These are phyloP conservation scores for Populus nigra DNA, from an alignment of 345 rosid species.

Conservation along the genomic window DNA sequence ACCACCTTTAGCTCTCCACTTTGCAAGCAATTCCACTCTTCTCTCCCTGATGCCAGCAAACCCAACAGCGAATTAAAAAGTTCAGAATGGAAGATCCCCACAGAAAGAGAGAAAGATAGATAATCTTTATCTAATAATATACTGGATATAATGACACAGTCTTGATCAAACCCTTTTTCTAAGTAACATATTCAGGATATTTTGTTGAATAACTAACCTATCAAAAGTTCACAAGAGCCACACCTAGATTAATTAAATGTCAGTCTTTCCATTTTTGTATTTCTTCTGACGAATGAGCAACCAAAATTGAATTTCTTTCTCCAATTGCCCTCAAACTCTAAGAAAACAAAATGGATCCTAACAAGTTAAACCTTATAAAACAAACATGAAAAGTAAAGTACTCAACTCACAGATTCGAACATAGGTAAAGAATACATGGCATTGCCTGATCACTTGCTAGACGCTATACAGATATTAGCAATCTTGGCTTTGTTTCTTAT, in stretches of 20 bases:
- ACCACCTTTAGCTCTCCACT: constrained; percentile 95
- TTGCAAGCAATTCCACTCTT: constrained; percentile 69
- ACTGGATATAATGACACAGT: neutral
- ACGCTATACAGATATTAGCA: neutral
- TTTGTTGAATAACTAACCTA: neutral
- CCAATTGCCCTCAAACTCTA: neutral
- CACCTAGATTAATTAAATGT: neutral
- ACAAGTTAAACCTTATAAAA: neutral
- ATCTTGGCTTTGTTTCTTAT: neutral
- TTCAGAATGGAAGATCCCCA: neutral
- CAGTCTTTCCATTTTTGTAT: neutral
- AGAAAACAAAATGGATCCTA: neutral
- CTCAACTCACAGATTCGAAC: neutral
- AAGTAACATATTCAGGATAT: neutral
- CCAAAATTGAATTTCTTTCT: neutral
- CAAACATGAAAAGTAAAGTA: neutral
- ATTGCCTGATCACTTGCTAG: neutral
- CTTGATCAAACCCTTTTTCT: neutral
- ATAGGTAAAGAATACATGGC: neutral
- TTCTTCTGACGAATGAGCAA: neutral
- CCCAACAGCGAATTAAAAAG: neutral
- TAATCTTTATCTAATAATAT: neutral
- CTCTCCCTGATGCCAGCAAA: constrained; percentile 59
- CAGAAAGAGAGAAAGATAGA: neutral
- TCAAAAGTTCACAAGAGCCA: neutral